phyloP scores from a whole-genome alignment of 2,329 filamentous ascomycete genomes.

The Ophiostoma australiae region DNA sequence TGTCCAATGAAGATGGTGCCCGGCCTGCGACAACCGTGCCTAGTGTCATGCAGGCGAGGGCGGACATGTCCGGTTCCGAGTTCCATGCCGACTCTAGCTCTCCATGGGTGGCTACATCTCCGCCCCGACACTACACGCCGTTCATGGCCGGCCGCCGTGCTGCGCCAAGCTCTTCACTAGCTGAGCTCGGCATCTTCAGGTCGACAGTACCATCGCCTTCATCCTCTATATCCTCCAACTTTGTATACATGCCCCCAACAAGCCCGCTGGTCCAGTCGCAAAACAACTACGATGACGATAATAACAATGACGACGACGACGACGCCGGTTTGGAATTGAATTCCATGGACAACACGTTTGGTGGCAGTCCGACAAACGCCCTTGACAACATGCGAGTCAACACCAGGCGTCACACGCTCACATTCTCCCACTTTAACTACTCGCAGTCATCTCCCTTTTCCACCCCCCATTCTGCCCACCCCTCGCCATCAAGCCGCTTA shows the following conservation, averaged over 20 bases:
- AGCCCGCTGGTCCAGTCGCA: conserved; percentile 87
- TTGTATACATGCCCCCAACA: conserved; percentile 80
- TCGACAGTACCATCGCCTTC: conserved; percentile 53
- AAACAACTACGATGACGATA: conserved; percentile 63
- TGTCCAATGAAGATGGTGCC: background rate
- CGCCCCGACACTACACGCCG: conserved; percentile 48
- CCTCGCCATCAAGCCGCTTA: conserved; percentile 33
- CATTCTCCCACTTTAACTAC: conserved; percentile 47
- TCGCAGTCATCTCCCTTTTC: conserved; percentile 33
- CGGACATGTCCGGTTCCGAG: conserved; percentile 8
- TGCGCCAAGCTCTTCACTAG: background rate
- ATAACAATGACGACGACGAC: background rate
- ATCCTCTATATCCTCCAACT: conserved; percentile 71
- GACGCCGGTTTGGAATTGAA: conserved; percentile 41
- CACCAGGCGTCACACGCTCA: conserved; percentile 65
- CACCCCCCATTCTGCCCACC: conserved; percentile 20
- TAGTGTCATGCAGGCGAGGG: background rate
- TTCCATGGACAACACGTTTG: conserved; percentile 44
- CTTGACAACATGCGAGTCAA: conserved; percentile 27
- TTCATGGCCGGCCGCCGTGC: conserved; percentile 40
- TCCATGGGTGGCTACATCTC: conserved; percentile 53
- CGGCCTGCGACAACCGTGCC: conserved; percentile 14
- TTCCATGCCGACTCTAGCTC: conserved; percentile 28
- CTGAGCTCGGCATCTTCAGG: conserved; percentile 22
- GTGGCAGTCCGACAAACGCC: conserved; percentile 32